Evolutionary conservation across 495 filamentous ascomycete species (phyloP).

Genomic region (Evernia prunastri): DNA sequence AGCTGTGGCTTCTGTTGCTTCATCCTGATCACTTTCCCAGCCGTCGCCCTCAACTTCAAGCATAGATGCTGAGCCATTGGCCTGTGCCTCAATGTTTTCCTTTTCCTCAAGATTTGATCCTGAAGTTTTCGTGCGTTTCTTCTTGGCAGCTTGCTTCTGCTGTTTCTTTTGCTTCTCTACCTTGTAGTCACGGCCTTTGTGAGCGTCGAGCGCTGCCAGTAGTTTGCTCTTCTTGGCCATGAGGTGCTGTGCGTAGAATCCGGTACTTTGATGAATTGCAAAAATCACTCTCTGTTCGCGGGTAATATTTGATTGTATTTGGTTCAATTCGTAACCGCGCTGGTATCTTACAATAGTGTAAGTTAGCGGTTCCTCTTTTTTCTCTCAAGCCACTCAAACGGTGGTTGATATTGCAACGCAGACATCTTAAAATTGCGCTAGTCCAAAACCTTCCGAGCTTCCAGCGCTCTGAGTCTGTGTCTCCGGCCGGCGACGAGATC

Average conservation of each 20-base stretch:
- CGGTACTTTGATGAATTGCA: no score
- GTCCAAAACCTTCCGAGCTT: no score
- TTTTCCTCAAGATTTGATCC: constrained; percentile 30
- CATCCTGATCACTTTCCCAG: constrained; percentile 33
- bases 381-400: no score
- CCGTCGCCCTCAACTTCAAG: constrained; percentile 24
- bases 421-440: no score
- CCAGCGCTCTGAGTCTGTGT: no score
- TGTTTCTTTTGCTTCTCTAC: constrained; percentile 59
- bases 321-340: no score
- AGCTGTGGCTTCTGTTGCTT: constrained; percentile 16
- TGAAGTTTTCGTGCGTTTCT: constrained; percentile 38
- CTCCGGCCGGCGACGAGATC: no score
- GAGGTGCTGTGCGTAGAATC: constrained; percentile 7
- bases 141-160: constrained; percentile 48
- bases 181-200: constrained; percentile 61
- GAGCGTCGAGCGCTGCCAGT: constrained; percentile 57
- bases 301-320: no score
- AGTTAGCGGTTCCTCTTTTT: no score
- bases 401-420: no score
- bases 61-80: constrained; percentile 10
- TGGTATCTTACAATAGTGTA: no score
- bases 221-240: constrained; percentile 63
- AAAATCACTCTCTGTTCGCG: no score
- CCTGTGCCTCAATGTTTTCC: constrained; percentile 20